Evolutionary conservation across 805 yeast species (phyloP).

Genomic region (Brettanomyces naardenensis): DNA sequence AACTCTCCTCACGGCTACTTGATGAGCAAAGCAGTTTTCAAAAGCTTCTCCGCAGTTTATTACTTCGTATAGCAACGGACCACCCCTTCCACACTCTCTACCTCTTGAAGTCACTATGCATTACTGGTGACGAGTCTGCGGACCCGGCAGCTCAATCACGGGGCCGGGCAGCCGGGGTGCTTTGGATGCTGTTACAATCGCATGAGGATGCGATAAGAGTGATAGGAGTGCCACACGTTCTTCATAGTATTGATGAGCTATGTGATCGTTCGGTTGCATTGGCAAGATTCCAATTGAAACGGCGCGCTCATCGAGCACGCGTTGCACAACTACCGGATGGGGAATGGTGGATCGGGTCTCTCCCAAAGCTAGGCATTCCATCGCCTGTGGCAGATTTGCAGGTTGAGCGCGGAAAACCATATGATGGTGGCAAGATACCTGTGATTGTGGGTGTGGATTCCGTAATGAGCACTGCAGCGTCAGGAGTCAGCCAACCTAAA

Average conservation of each 20-base stretch:
- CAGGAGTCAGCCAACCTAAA: slow-evolving; percentile 87
- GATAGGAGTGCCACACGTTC: slow-evolving; percentile 12
- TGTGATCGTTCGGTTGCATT: slow-evolving; percentile 43
- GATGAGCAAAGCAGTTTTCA: slow-evolving; percentile 48
- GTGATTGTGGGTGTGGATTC: slow-evolving; percentile 37
- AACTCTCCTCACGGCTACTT: slow-evolving; percentile 63
- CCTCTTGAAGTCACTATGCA: slow-evolving; percentile 48
- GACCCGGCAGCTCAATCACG: slow-evolving; percentile 37
- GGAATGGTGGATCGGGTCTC: slow-evolving; percentile 46
- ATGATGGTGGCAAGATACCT: slow-evolving; percentile 19
- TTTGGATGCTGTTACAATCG: slow-evolving; percentile 35
- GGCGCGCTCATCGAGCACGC: slow-evolving; percentile 25
- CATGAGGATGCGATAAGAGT: slow-evolving; percentile 5
- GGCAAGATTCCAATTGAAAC: slow-evolving; percentile 37
- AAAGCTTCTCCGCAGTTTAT: slow-evolving; percentile 30
- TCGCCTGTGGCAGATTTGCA: slow-evolving; percentile 53
- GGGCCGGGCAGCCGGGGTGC: slow-evolving; percentile 41
- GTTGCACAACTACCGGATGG: slow-evolving; percentile 28
- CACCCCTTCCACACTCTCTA: slow-evolving; percentile 75
- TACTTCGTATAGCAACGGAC: slow-evolving; percentile 31
- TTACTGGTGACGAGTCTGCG: slow-evolving; percentile 21
- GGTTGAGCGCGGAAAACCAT: slow-evolving; percentile 35
- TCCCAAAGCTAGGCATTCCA: slow-evolving; percentile 46
- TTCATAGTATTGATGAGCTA: slow-evolving; percentile 40
- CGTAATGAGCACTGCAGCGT: slow-evolving; percentile 51